These are phyloP conservation scores for Flammula alnicola DNA, from an alignment of 1,284 basidiomycete species.

Conservation along the genomic window DNA sequence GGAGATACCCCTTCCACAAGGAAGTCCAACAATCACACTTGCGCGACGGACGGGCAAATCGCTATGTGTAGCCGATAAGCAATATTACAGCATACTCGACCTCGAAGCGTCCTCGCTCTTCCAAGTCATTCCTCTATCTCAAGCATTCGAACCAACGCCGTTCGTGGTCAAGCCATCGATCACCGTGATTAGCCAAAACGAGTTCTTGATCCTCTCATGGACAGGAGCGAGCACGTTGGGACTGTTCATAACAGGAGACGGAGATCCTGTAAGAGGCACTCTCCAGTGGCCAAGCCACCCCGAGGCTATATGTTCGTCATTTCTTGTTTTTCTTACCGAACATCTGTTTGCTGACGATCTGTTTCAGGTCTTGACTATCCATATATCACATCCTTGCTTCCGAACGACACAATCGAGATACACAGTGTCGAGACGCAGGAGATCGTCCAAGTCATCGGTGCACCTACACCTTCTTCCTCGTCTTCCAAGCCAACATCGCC, in stretches of 20 bases:
- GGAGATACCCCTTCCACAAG: too few relatives aligned
- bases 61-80: too few relatives aligned
- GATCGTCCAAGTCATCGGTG: slow-evolving; percentile 71
- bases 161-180: slow-evolving; percentile 70
- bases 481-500: slow-evolving; percentile 24
- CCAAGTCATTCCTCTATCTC: too few relatives aligned
- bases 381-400: slow-evolving; percentile 77
- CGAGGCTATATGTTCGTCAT: slow-evolving; percentile 69
- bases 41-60: too few relatives aligned
- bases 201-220: slow-evolving; percentile 82
- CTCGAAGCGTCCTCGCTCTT: too few relatives aligned
- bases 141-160: slow-evolving; percentile 50
- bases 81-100: too few relatives aligned
- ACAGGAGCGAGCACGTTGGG: slow-evolving; percentile 80
- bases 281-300: slow-evolving; percentile 86
- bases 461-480: slow-evolving; percentile 44
- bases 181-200: slow-evolving; percentile 73
- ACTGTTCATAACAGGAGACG: slow-evolving; percentile 81
- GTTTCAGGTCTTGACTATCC: slow-evolving; percentile 80
- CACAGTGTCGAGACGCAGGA: slow-evolving; percentile 80
- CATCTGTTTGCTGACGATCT: slow-evolving; percentile 9
- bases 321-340: not conserved
- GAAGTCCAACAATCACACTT: too few relatives aligned
- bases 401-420: slow-evolving; percentile 79
- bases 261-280: slow-evolving; percentile 89